Base-by-base conservation (phyloP, 768 basidiomycete species). In the Russula abietina region DNA sequence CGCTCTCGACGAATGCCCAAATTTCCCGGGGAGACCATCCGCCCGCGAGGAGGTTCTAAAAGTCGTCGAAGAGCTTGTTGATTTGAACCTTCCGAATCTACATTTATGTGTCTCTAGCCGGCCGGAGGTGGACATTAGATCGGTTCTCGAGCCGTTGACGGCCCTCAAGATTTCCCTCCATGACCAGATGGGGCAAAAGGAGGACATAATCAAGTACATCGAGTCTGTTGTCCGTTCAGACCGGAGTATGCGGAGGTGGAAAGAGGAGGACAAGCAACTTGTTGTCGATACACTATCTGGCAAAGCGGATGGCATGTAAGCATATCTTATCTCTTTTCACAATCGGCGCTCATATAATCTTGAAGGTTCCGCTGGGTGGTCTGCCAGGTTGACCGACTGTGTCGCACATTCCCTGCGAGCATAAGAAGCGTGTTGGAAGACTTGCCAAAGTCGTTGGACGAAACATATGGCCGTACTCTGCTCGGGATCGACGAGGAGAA, bases 221-320 rank as follows among this genome's bases (percentile, higher is more conserved):
- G 43, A 16, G 24, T 33, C 14, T 3, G 22, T 41, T 26, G 49
- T 62, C 30, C 32, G 14, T 10, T 19, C 61, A 6, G 61, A 62
- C 49, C 3, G 41, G 14, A 32, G 9, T 10, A 57, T 62, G 55
- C 56, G 39, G 41, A 62, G 12, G 6, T 62, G 61, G 61, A 50
- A 32, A n/a, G 28, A 5, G 3, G 26, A 33, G 30, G 55, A 57
- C n/a, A 36, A 51, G 17, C 36, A 38, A 8, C 49, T 58, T 0
- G 61, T 58, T 2, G 12, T 58, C 6, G 36, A 51, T 24, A 28
- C 24, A 0, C 39, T 62, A 2, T 36, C 61, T 14, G 16, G 10
- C 9, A 58, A 52, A 38, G 49, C 56, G 10, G 49, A 43, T 6
- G 61, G 61, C 24, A 62, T 62, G 61, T 62, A 41, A 43, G 61